Percentiles rank a stretch among this genome's conserved stretches.
Evolutionary conservation across 805 yeast genomes (phyloP).

Genomic region (Zygosaccharomyces lentus): DNA sequence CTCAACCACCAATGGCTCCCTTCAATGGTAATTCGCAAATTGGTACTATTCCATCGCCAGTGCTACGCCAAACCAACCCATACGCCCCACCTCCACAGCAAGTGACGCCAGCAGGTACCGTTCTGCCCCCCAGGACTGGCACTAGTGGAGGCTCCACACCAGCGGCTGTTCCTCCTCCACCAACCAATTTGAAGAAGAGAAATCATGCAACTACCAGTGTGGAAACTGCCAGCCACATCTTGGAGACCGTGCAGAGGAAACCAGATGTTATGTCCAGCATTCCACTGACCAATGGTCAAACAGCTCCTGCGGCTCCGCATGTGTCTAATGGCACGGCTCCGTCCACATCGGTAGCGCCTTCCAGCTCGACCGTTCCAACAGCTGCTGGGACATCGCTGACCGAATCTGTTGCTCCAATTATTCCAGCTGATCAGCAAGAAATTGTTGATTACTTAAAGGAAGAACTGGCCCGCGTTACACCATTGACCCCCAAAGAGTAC

Average conservation of each 20-base stretch:
- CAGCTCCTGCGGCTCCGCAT: conserved; percentile 15
- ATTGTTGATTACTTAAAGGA: conserved; percentile 53
- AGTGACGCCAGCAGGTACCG: conserved; percentile 8
- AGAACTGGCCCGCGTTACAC: conserved; percentile 59
- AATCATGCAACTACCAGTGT: conserved; percentile 19
- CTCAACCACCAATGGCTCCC: conserved; percentile 16
- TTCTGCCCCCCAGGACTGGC: conserved; percentile 13
- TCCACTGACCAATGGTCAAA: conserved; percentile 20
- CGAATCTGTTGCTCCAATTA: conserved; percentile 55
- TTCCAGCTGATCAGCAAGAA: conserved; percentile 53
- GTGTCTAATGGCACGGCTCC: conserved; percentile 6
- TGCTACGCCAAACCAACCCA: conserved; percentile 29
- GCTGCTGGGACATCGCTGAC: conserved; percentile 26
- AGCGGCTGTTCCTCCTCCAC: conserved; percentile 36
- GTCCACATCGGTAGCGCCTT: conserved; percentile 8
- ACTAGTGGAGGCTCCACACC: conserved; percentile 23
- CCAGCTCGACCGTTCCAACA: conserved; percentile 13
- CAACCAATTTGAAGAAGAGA: conserved; percentile 25
- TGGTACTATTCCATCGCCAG: conserved; percentile 12
- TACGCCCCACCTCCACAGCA: conserved; percentile 36
- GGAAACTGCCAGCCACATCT: conserved; percentile 21
- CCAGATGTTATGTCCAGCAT: conserved; percentile 15
- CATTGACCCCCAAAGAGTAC: conserved; percentile 70
- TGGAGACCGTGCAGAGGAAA: conserved; percentile 20
- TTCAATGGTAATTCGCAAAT: conserved; percentile 37